phyloP scores from a whole-genome alignment of 1,284 basidiomycete genomes.

The Farysia itapuensis region DNA sequence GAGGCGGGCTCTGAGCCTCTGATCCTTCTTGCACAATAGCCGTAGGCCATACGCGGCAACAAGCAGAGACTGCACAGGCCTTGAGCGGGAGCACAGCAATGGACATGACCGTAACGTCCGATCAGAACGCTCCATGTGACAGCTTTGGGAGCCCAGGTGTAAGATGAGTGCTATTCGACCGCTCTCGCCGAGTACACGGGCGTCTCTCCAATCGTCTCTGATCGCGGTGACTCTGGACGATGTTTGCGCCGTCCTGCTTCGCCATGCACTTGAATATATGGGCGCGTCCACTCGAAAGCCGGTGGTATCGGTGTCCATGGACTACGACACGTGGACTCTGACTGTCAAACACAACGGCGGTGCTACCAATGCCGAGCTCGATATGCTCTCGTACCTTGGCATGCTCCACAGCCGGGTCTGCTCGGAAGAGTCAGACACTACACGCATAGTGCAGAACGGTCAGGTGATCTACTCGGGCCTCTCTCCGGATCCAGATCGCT shows the following conservation, averaged over 20 bases:
- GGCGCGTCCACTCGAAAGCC: slow-evolving; percentile 1
- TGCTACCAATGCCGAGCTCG: not conserved
- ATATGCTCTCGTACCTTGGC: slow-evolving; percentile 7
- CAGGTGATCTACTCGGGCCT: no score
- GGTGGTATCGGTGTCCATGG: slow-evolving; percentile 1
- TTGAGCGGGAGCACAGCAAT: no score
- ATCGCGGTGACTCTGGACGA: slow-evolving; percentile 12
- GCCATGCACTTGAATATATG: slow-evolving; percentile 1
- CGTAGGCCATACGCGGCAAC: no score
- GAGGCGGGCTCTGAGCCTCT: no score
- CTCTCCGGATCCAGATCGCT: no score
- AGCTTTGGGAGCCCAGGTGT: no score
- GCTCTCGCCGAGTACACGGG: not conserved
- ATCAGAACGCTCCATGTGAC: no score
- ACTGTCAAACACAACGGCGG: slow-evolving; percentile 1
- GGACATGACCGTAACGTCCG: no score
- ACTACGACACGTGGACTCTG: slow-evolving; percentile 16
- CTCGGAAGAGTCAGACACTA: not conserved
- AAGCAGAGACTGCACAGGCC: no score
- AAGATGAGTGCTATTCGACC: not conserved
- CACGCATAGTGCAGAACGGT: no score
- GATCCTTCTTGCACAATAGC: no score
- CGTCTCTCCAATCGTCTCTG: slow-evolving; percentile 7
- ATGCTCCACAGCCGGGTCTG: slow-evolving; percentile 3
- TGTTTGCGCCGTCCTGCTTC: slow-evolving; percentile 10